Evolutionary conservation across 192 early-diverging fungal genomes (phyloP).

Genomic region (Coemansia sp.): DNA sequence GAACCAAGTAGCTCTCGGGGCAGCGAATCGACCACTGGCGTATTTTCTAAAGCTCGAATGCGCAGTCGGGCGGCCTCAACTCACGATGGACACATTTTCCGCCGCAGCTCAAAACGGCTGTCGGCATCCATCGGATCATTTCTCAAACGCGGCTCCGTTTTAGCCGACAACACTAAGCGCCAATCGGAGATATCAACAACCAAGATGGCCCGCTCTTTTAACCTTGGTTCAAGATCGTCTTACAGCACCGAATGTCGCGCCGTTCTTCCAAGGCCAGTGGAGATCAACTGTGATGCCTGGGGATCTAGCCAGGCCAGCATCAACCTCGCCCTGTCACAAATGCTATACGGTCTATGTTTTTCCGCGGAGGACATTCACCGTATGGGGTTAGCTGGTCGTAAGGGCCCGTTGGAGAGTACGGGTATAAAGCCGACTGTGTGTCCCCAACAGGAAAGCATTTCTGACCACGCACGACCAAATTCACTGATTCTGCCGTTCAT

Average conservation of each 20-base stretch:
- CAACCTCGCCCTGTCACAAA: conserved; percentile 21
- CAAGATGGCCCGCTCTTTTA: background rate
- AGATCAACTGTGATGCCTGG: conserved; percentile 23
- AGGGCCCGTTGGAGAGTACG: background rate
- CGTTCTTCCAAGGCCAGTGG: background rate
- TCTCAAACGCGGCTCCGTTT: conserved; percentile 20
- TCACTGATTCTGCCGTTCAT: conserved; percentile 37
- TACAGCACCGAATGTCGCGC: background rate
- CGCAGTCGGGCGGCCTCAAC: conserved; percentile 27
- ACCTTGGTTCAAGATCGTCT: background rate
- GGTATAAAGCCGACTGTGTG: background rate
- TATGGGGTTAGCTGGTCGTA: background rate
- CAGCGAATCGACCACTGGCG: background rate
- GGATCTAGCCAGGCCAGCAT: conserved; percentile 6
- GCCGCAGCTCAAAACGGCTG: conserved; percentile 40
- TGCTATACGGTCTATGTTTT: conserved; percentile 33
- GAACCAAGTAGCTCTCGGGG: background rate
- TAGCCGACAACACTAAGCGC: background rate
- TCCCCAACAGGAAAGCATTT: background rate
- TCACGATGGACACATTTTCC: conserved; percentile 24
- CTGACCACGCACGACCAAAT: background rate
- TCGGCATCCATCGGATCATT: conserved; percentile 31
- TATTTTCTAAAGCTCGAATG: background rate
- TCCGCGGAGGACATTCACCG: background rate
- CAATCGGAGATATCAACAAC: background rate